These are phyloP conservation scores for Tetrahymena borealis DNA, from an alignment of 73 alveolate species.

Conservation along the genomic window DNA sequence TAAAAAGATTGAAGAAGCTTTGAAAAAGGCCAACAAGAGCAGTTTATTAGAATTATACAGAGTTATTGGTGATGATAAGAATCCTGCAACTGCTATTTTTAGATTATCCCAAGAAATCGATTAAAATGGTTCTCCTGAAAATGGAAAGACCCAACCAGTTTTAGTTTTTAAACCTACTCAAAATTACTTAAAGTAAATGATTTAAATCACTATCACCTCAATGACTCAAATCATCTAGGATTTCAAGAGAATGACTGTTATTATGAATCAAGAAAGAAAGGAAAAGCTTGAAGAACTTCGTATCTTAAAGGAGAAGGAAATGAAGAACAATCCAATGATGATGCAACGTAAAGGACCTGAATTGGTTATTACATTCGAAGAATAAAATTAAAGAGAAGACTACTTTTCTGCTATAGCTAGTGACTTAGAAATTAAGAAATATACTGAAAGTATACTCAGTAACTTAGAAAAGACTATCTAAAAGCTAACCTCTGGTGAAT, in stretches of 20 bases:
- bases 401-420: neutral
- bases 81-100: slow-evolving; percentile 45
- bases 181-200: slow-evolving; percentile 35
- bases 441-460: neutral
- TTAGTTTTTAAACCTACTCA: slow-evolving; percentile 27
- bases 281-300: slow-evolving; percentile 47
- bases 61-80: slow-evolving; percentile 65
- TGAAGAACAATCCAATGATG: slow-evolving; percentile 18
- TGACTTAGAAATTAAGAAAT: slow-evolving; percentile 20
- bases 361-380: neutral
- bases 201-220: slow-evolving; percentile 14
- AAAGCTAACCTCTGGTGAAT: slow-evolving; percentile 26
- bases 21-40: slow-evolving; percentile 85
- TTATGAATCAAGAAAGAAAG: slow-evolving; percentile 68
- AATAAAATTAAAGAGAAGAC: neutral
- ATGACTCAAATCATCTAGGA: slow-evolving; percentile 66
- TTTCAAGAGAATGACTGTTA: slow-evolving; percentile 60
- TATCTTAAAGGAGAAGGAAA: slow-evolving; percentile 15
- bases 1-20: slow-evolving; percentile 69
- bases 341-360: slow-evolving; percentile 20
- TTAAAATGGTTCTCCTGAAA: slow-evolving; percentile 25
- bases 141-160: slow-evolving; percentile 8
- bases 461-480: slow-evolving; percentile 24
- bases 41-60: slow-evolving; percentile 69
- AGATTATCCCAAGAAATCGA: slow-evolving; percentile 42